Percentiles rank a stretch among this genome's conserved stretches.
These are phyloP conservation scores for Withania somnifera DNA, from an alignment of 305 asterid species.

Conservation along the genomic window DNA sequence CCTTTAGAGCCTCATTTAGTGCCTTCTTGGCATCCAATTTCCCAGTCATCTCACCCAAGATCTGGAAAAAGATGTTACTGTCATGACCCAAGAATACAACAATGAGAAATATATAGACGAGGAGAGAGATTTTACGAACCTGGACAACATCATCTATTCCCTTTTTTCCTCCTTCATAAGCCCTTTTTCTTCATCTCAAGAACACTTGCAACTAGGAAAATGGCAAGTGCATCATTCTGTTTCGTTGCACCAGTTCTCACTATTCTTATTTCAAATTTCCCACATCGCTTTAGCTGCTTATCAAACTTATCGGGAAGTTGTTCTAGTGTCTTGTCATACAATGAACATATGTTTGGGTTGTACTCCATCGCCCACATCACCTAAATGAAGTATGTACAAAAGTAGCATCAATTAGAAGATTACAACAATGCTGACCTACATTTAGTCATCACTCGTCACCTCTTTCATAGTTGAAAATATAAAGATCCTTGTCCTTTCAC, in stretches of 20 bases:
- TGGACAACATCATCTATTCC: constrained; percentile 89
- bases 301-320: constrained; percentile 20
- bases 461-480: not conserved
- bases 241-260: constrained; percentile 58
- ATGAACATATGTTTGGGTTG: constrained; percentile 52
- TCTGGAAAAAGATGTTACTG: constrained; percentile 21
- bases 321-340: constrained; percentile 17
- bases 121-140: constrained; percentile 21
- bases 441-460: no score
- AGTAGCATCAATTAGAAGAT: not conserved
- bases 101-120: not conserved
- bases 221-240: constrained; percentile 64
- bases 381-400: constrained; percentile 16
- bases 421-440: not conserved
- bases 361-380: constrained; percentile 99
- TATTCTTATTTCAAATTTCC: constrained; percentile 70
- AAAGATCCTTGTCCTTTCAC: not conserved
- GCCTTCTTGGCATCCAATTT: constrained; percentile 86
- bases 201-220: constrained; percentile 85
- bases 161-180: constrained; percentile 77
- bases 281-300: constrained; percentile 53
- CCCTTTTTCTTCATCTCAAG: constrained; percentile 68
- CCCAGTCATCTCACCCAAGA: constrained; percentile 81
- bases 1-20: constrained; percentile 52
- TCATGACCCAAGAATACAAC: not conserved